phyloP scores from a whole-genome alignment of 1,284 basidiomycete species.

The Singerocomus rubriflavus region DNA sequence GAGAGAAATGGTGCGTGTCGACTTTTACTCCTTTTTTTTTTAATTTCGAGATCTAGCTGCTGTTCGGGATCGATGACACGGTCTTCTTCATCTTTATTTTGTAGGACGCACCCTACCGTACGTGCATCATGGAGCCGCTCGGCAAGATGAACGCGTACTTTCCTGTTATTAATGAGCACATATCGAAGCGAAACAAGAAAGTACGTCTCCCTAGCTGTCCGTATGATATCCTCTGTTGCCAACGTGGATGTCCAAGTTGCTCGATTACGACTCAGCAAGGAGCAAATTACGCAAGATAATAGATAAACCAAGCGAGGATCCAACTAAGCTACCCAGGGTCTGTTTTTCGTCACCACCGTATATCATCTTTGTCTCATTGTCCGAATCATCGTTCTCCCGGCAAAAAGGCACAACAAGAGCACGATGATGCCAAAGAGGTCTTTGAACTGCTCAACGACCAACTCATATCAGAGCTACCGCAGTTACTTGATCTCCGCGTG shows the following conservation, averaged over 20 bases:
- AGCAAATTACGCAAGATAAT: constrained; percentile 86
- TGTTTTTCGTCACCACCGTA: constrained; percentile 15
- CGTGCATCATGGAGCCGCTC: constrained; percentile 92
- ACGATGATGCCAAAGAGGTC: constrained; percentile 90
- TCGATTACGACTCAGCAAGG: constrained; percentile 94
- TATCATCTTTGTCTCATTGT: not conserved
- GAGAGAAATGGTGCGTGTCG: constrained; percentile 69
- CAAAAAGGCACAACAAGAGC: constrained; percentile 83
- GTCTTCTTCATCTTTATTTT: constrained; percentile 31
- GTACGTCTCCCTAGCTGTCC: constrained; percentile 37
- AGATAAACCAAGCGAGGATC: constrained; percentile 93
- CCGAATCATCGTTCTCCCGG: not conserved
- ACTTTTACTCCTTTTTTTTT: not conserved
- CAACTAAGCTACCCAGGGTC: constrained; percentile 85
- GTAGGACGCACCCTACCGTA: constrained; percentile 87
- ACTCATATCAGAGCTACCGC: constrained; percentile 87
- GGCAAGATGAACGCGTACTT: constrained; percentile 97
- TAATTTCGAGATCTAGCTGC: not conserved
- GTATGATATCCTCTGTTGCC: not conserved
- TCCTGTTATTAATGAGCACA: constrained; percentile 91
- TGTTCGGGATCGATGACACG: constrained; percentile 1
- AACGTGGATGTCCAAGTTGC: constrained; percentile 50
- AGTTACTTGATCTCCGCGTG: constrained; percentile 90
- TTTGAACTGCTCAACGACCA: constrained; percentile 94
- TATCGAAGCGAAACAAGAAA: constrained; percentile 96